Evolutionary conservation across 1,284 basidiomycete genomes (phyloP).

Genomic region (Trichosporon faecale): DNA sequence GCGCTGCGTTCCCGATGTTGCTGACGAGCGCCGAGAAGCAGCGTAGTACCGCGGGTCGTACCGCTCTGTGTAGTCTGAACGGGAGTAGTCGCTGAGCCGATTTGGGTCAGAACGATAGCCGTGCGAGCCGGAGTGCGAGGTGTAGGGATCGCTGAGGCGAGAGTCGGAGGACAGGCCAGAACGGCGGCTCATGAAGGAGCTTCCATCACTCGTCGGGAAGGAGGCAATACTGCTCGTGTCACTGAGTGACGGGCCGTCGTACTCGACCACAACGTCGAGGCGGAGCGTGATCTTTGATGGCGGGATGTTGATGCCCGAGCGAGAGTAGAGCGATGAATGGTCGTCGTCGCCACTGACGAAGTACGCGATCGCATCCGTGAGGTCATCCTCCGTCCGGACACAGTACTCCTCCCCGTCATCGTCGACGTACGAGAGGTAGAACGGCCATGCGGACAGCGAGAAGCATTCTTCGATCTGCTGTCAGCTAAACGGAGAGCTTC

Average conservation of each 20-base stretch:
- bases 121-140: not conserved
- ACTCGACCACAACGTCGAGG: conserved; percentile 73
- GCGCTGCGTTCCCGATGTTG: not conserved
- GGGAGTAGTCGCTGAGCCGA: not conserved
- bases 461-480: conserved; percentile 75
- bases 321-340: conserved; percentile 65
- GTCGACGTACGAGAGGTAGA: conserved; percentile 74
- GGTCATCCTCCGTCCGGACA: conserved; percentile 67
- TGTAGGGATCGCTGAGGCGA: not conserved
- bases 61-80: not conserved
- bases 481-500: not conserved
- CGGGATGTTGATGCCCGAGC: conserved; percentile 9
- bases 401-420: conserved; percentile 72
- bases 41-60: conserved; percentile 8
- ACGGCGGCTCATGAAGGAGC: conserved; percentile 10
- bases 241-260: conserved; percentile 83
- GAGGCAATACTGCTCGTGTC: conserved; percentile 72
- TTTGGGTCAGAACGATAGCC: not conserved
- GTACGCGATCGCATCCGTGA: conserved; percentile 80
- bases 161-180: not conserved
- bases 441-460: conserved; percentile 65
- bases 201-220: conserved; percentile 23
- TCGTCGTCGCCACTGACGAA: conserved; percentile 70
- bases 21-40: not conserved
- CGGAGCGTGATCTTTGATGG: conserved; percentile 65